Evolutionary conservation across 768 basidiomycete species (phyloP).

Genomic region (Tulasnella sp.): DNA sequence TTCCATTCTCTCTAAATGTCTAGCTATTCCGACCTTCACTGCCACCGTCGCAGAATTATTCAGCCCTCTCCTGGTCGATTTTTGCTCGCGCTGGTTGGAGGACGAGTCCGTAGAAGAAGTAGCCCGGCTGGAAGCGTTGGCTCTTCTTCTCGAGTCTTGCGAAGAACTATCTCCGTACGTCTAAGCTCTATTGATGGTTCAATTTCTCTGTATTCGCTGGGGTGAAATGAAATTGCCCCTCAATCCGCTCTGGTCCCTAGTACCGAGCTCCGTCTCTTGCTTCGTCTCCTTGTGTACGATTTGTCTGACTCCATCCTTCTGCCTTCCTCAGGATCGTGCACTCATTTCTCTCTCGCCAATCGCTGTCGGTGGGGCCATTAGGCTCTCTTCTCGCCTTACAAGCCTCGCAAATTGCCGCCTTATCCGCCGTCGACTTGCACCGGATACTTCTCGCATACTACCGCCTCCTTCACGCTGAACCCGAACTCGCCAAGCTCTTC

Average conservation of each 20-base stretch:
- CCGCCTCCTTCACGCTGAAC: constrained; percentile 71
- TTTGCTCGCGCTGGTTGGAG: constrained; percentile 81
- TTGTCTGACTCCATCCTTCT: background rate
- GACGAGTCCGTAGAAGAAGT: constrained; percentile 42
- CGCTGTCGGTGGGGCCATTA: constrained; percentile 54
- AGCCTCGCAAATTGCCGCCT: constrained; percentile 40
- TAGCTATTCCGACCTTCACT: constrained; percentile 62
- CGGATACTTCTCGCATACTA: constrained; percentile 73
- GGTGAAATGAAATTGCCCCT: constrained; percentile 20
- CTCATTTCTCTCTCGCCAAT: constrained; percentile 46
- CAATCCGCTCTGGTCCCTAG: background rate
- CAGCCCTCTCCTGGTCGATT: constrained; percentile 71
- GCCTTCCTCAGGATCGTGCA: constrained; percentile 51
- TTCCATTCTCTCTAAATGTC: constrained; percentile 52
- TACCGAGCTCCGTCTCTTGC: constrained; percentile 13
- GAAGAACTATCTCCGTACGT: constrained; percentile 41
- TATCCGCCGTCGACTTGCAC: constrained; percentile 50
- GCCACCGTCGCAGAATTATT: constrained; percentile 59
- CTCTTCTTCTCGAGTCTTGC: constrained; percentile 34
- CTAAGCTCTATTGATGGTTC: background rate
- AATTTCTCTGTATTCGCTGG: background rate
- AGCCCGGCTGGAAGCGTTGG: constrained; percentile 41
- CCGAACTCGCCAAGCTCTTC: constrained; percentile 58
- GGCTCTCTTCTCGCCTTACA: constrained; percentile 40
- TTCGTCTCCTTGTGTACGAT: constrained; percentile 1